Evolutionary conservation across 2,329 filamentous ascomycete species (phyloP).

Genomic region (Teratosphaeria viscida): DNA sequence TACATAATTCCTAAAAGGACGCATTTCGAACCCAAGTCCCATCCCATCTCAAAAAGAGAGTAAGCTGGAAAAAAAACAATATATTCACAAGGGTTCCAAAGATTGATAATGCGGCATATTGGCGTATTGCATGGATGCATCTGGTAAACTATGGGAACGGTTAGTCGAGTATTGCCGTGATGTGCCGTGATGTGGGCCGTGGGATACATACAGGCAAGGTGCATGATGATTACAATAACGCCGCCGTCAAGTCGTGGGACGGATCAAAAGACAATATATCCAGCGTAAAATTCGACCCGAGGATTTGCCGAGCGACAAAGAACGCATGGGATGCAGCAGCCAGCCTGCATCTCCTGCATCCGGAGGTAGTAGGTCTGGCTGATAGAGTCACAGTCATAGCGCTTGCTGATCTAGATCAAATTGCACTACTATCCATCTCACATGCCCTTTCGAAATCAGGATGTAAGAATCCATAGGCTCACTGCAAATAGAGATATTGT

Average conservation of each 20-base stretch:
- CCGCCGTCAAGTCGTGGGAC: slow-evolving; percentile 10
- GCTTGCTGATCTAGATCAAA: too few species aligned
- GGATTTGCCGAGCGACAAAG: too few species aligned
- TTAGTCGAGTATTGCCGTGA: too few species aligned
- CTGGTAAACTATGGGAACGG: slow-evolving; percentile 15
- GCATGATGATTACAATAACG: slow-evolving; percentile 24
- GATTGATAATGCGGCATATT: slow-evolving; percentile 21
- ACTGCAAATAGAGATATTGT: too few species aligned
- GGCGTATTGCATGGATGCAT: slow-evolving; percentile 23
- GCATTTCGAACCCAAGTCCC: background rate
- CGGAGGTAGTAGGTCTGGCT: background rate
- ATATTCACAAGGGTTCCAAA: slow-evolving; percentile 6
- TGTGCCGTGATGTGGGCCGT: too few species aligned
- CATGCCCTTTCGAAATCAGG: too few species aligned
- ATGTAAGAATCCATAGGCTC: too few species aligned
- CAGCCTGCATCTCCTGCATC: too few species aligned
- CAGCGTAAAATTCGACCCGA: background rate
- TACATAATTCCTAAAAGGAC: background rate
- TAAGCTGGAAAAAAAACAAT: background rate
- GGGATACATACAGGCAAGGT: slow-evolving; percentile 16
- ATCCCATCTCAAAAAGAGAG: background rate
- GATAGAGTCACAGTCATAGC: too few species aligned
- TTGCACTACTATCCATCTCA: too few species aligned
- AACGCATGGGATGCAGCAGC: too few species aligned
- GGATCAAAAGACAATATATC: background rate